Base-by-base conservation (phyloP, 2,329 filamentous ascomycete species). In the Diplodia seriata region DNA sequence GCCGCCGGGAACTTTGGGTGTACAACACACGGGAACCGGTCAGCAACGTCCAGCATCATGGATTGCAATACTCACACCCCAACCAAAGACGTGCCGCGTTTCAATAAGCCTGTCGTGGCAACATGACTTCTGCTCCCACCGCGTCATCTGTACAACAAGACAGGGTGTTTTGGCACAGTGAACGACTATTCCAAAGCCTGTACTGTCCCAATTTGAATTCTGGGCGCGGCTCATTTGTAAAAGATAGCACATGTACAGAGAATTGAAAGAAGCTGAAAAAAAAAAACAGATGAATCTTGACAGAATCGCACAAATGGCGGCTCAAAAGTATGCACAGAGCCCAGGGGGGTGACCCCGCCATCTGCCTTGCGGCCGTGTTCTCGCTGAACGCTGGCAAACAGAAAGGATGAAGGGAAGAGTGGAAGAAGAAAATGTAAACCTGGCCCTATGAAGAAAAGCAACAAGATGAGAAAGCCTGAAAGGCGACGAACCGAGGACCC, bases 381-480 rank as follows among this genome's bases (percentile, higher is more conserved):
- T 43, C 51, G 62, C 51, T 65, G 62, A 65, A 65, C 51, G 62
- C 49, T 65, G 62, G 33, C 36, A 55, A 54, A 43, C 11, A 31
- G 50, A 55, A 55, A 20, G 23, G 43, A 47, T 7, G n/a, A 26
- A 33, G 29, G 20, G 36, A 56, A 49, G 36, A 66, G 31, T 12
- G 57, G 36, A 59, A n/a, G 18, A n/a, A 47, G 53, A 51, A 55
- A 33, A 67, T 38, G 26, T 20, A 33, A 51, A 66, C 47, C 64
- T 3, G 64, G 64, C 64, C 51, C 43, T 51, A 57, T 59, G 59
- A 63, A 51, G 47, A n/a, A 23, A 62, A 50, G 26, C 31, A 18
- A 14, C 53, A 57, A 50, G 7, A 23, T 36, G 23, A 14, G 51
- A 2, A 33, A 33, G 31, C 31, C 31, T 4, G 31, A 33, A 7